A percentile compares a stretch with the other conserved stretches of the same genome.
These are phyloP conservation scores for Coemansia sp. DNA, from an alignment of 192 early-diverging fungal genomes.

Conservation along the genomic window DNA sequence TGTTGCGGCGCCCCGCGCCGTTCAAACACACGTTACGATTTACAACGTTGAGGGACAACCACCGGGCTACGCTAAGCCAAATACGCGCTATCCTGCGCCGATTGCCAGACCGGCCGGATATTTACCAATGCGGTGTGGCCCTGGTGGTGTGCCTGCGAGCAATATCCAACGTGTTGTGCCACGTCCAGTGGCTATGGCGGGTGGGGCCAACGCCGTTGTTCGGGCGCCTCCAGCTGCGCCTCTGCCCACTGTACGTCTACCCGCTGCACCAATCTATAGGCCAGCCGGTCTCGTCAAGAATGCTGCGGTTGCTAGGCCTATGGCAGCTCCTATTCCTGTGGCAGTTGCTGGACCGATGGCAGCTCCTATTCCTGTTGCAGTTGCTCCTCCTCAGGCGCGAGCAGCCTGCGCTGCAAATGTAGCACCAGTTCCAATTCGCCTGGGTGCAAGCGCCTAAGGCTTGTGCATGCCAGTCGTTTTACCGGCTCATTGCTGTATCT, in stretches of 20 bases:
- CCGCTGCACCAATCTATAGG: not conserved
- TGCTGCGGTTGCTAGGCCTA: not conserved
- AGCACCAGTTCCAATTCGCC: not conserved
- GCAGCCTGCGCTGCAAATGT: not conserved
- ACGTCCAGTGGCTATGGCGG: not conserved
- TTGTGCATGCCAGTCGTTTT: not conserved
- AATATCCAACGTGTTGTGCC: not conserved
- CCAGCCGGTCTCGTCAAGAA: not conserved
- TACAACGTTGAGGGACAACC: conserved; percentile 25
- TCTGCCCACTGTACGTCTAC: not conserved
- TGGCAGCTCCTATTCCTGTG: not conserved
- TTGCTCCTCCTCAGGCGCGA: not conserved
- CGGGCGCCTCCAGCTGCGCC: not conserved
- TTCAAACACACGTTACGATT: conserved; percentile 15
- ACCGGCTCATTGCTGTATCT: not conserved
- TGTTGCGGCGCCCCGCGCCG: not conserved
- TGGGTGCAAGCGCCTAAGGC: not conserved
- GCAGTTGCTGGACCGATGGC: no score
- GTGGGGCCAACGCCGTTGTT: not conserved
- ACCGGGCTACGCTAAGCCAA: not conserved
- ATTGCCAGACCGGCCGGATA: not conserved
- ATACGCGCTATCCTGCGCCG: not conserved
- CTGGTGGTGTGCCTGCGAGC: not conserved
- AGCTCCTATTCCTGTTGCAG: not conserved
- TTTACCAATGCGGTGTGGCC: not conserved